Conservation (phyloP, 768 basidiomycete genomes). For the Suillus clintonianus region DNA sequence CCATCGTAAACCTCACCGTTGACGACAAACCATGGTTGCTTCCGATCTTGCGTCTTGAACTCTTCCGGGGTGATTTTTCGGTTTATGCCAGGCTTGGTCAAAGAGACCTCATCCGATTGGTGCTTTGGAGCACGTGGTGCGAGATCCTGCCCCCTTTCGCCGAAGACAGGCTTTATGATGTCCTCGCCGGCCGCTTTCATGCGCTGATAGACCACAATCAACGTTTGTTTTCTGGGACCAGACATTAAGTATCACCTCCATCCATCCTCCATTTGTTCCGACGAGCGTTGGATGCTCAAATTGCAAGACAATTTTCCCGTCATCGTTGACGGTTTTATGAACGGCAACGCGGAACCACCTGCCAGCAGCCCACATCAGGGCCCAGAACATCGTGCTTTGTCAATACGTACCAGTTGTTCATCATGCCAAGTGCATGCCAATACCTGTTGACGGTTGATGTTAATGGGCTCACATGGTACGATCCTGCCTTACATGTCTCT, state of each 20-base stretch:
- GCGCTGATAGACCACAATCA: conserved; percentile 26
- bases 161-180: conserved; percentile 43
- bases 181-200: conserved; percentile 48
- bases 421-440: conserved; percentile 61
- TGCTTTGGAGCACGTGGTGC: background rate
- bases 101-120: conserved; percentile 28
- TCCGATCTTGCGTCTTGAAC: conserved; percentile 38
- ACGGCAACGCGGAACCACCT: conserved; percentile 63
- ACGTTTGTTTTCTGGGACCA: background rate
- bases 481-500: conserved; percentile 47
- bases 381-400: background rate
- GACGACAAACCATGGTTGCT: conserved; percentile 53
- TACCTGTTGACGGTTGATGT: conserved; percentile 23
- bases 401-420: conserved; percentile 47
- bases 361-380: conserved; percentile 5
- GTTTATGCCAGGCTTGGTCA: conserved; percentile 48
- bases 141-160: background rate
- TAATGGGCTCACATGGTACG: conserved; percentile 4
- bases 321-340: conserved; percentile 33
- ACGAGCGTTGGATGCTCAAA: conserved; percentile 65
- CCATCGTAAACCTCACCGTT: conserved; percentile 59
- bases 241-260: conserved; percentile 40
- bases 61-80: conserved; percentile 48
- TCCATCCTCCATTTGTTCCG: conserved; percentile 58
- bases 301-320: conserved; percentile 26